phyloP scores from a whole-genome alignment of 2,329 filamentous ascomycete genomes.

The Proliferodiscus dingleyae region DNA sequence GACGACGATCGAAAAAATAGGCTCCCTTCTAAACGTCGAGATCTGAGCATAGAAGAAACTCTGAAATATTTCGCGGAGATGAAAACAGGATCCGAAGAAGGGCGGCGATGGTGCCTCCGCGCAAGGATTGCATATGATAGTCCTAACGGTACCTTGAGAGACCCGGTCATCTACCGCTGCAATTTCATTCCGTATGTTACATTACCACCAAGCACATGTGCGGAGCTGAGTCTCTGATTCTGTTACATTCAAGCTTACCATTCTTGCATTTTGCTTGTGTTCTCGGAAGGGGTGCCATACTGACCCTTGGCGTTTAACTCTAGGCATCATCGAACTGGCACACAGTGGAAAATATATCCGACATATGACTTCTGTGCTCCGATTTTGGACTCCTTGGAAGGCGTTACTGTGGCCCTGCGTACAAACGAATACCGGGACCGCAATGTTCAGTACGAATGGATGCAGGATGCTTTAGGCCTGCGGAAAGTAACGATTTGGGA shows the following conservation, averaged over 20 bases:
- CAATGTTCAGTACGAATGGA: constrained; percentile 79
- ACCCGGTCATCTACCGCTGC: constrained; percentile 94
- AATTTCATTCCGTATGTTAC: constrained; percentile 44
- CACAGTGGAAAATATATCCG: constrained; percentile 75
- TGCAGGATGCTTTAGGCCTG: constrained; percentile 64
- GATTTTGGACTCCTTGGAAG: constrained; percentile 71
- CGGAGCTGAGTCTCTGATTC: background rate
- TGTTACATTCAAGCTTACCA: no score
- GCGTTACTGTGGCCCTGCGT: constrained; percentile 72
- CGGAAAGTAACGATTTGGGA: constrained; percentile 77
- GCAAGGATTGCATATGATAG: constrained; percentile 86
- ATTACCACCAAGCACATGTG: background rate
- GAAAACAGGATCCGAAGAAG: constrained; percentile 76
- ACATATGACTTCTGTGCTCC: constrained; percentile 81
- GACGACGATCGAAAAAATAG: constrained; percentile 75
- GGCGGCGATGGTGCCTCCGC: constrained; percentile 78
- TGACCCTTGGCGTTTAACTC: no score
- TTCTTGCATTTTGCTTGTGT: no score
- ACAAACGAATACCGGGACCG: constrained; percentile 82
- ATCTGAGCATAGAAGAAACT: constrained; percentile 72
- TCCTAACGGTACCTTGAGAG: constrained; percentile 87
- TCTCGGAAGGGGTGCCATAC: no score
- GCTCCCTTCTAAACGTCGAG: constrained; percentile 71
- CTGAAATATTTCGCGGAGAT: constrained; percentile 83
- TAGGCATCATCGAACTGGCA: constrained; percentile 68